Base-by-base conservation (phyloP, 2,329 filamentous ascomycete genomes). In the Venturia pyrina region DNA sequence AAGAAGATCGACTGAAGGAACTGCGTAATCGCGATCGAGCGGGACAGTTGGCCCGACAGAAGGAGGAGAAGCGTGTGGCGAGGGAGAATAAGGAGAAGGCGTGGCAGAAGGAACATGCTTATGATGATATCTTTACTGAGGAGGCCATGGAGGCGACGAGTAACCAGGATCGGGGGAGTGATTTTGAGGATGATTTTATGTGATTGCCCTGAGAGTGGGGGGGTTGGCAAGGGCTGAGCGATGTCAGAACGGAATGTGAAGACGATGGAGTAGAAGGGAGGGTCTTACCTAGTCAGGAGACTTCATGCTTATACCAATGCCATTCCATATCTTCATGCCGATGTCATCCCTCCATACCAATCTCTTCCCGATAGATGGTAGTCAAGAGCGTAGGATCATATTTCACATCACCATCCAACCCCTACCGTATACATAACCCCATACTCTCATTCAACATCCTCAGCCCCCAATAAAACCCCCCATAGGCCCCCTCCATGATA, bases 31-130 rank as follows among this genome's bases (percentile, higher is more conserved):
- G 81, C 67, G 91, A 96, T 64, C 85, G 88, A 72, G 84, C 85
- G 17, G 80, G 82, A 0, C 79, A 80, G 70, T 83, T 85, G 70
- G 80, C 83, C 63, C 80, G 90, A 89, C 88, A 85, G 77, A 92
- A 92, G 75, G 89, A 93, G 75, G 90, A 95, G 72, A 86, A 85
- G 0, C 80, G 81, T 46, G 75, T 92, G 60, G 85, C 87, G 62
- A 88, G 91, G 76, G 91, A 97, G 79, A 84, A 91, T 69, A 89
- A 91, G 77, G 89, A 96, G 77, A 85, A 93, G 78, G 96, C 96
- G 76, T 96, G 87, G 83, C 91, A 96, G 77, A 95, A 95, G 78
- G 92, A 96, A n/a, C 93, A 99, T 78, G 93, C 93, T 1, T 99
- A 99, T 76, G 95, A 98, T 74, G 92, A 96, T 60, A 78, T 97